A percentile compares a stretch with the other conserved stretches of the same genome.
Evolutionary conservation across 257 asterid species (phyloP).

Genomic region (Cynanchum wilfordii): DNA sequence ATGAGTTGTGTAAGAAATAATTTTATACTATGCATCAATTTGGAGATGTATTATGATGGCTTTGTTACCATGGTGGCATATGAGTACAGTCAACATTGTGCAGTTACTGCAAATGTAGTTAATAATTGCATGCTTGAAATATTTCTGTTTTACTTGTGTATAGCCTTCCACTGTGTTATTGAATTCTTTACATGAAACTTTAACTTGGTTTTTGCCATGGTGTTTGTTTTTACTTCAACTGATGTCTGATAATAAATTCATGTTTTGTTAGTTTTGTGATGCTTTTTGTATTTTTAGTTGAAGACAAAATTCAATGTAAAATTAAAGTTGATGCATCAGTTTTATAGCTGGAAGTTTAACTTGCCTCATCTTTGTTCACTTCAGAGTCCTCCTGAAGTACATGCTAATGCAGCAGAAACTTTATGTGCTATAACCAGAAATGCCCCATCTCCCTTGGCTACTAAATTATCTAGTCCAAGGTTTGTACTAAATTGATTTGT

Average conservation of each 20-base stretch:
- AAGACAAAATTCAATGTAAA: background rate
- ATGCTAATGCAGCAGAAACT: constrained; percentile 94
- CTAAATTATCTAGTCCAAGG: constrained; percentile 91
- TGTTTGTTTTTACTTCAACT: background rate
- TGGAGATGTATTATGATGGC: background rate
- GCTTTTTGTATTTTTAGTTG: background rate
- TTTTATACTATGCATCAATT: background rate
- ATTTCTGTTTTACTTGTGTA: background rate
- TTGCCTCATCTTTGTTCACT: constrained; percentile 14
- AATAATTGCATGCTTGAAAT: background rate
- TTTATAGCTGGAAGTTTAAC: background rate
- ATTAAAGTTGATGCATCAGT: background rate
- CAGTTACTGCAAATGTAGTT: background rate
- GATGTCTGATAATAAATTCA: background rate
- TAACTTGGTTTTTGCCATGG: background rate
- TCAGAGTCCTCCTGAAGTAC: constrained; percentile 93
- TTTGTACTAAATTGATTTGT: constrained; percentile 26
- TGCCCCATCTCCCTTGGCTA: constrained; percentile 77
- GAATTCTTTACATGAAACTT: background rate
- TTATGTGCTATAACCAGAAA: constrained; percentile 90
- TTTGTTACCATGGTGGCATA: background rate
- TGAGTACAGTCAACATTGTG: background rate
- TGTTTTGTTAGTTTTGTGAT: background rate
- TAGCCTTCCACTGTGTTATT: background rate
- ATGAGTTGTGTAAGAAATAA: background rate